Base-by-base conservation (phyloP, 2,329 filamentous ascomycete genomes). In the Fusarium globosum region DNA sequence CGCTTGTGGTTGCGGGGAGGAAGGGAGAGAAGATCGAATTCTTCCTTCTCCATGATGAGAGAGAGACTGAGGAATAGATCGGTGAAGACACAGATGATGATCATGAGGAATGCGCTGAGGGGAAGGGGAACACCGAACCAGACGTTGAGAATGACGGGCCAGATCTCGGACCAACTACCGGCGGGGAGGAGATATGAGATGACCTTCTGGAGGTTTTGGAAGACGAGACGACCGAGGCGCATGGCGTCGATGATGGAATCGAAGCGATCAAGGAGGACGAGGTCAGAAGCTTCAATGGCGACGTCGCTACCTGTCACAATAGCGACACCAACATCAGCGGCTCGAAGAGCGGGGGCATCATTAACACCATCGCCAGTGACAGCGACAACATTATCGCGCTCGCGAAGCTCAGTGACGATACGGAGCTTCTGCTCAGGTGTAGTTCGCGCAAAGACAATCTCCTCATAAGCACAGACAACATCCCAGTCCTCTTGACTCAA, bases 311-410 rank as follows among this genome's bases (percentile, higher is more conserved):
- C 90, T 0, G 87, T 83, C 13, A 89, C 89, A 83, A 92, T 90
- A 7, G 89, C 90, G 61, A 94, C 92, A n/a, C 90, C 90, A 1
- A 92, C 90, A 71, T 92, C 90, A 2, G 90, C 90, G 38, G 89
- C 90, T 57, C 90, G 90, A 39, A 92, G 83, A 4, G 90, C 90
- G 2, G 90, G 90, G 0, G 90, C 90, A 68, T 92, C 90, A 64
- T 92, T 92, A 14, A 91, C 92, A 15, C 90, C 90, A 69, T 94
- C 92, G 36, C 92, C 92, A n/a, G 92, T 94, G 84, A 94, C 92
- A 39, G 91, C 92, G 16, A 90, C 91, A 3, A 88, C 88, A 35
- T 90, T 88, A 26, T 88, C 87, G 20, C 88, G 82, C 26, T 82
- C 80, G 72, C 92, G 91, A 28, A 93, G 86, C 53, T 91, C 90